Percentiles rank a stretch among this genome's conserved stretches.
These are phyloP conservation scores for Ophiostoma novo-ulmi DNA, from an alignment of 2,329 filamentous ascomycete species.

Conservation along the genomic window DNA sequence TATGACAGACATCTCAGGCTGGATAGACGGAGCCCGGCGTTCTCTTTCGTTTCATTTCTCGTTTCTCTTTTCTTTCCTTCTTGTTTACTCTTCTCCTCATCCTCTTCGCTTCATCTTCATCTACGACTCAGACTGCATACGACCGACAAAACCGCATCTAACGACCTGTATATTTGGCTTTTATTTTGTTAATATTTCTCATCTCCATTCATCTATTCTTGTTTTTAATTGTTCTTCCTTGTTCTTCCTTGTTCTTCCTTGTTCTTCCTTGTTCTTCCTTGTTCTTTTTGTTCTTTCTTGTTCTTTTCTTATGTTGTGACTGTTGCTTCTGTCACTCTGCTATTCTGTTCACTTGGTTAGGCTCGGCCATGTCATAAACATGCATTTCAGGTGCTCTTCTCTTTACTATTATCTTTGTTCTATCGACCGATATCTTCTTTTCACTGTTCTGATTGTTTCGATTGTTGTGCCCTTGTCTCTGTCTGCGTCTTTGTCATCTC, in stretches of 20 bases:
- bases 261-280: not conserved
- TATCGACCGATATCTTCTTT: not conserved
- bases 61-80: not conserved
- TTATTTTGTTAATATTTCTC: not conserved
- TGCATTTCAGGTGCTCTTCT: slow-evolving; percentile 1
- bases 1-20: slow-evolving; percentile 21
- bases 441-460: no score
- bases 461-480: not conserved
- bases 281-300: not conserved
- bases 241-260: not conserved
- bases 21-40: slow-evolving; percentile 26
- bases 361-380: not conserved
- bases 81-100: not conserved
- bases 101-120: slow-evolving; percentile 6
- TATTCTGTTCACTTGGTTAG: not conserved
- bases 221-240: not conserved
- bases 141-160: not conserved
- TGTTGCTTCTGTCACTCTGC: not conserved
- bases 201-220: not conserved
- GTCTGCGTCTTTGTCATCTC: not conserved
- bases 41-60: slow-evolving; percentile 13
- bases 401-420: not conserved
- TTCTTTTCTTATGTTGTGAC: not conserved
- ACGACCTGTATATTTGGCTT: slow-evolving; percentile 14
- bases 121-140: slow-evolving; percentile 12